A percentile compares a stretch with the other conserved stretches of the same genome.
These are phyloP conservation scores for Magnolia kwangsiensis DNA, from an alignment of 164 flowering plant genomes.

Conservation along the genomic window DNA sequence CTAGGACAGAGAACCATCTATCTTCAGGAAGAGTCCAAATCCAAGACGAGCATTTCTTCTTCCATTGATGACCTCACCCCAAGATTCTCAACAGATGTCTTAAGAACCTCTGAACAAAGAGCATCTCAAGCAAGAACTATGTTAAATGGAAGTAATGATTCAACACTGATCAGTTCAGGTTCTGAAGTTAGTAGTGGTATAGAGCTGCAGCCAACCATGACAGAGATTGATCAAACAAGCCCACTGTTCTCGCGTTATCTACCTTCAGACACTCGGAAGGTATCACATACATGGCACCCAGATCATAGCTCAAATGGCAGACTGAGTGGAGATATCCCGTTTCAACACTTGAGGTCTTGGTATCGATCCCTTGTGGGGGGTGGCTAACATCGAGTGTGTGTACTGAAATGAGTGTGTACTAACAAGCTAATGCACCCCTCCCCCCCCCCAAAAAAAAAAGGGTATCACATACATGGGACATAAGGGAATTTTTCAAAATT, in stretches of 20 bases:
- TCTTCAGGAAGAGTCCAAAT: constrained; percentile 30
- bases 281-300: background rate
- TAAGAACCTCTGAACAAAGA: constrained; percentile 22
- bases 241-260: constrained; percentile 32
- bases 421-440: no score
- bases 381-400: no score
- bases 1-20: constrained; percentile 25
- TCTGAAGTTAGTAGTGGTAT: constrained; percentile 22
- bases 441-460: no score
- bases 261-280: constrained; percentile 44
- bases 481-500: background rate
- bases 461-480: background rate
- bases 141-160: constrained; percentile 35
- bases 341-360: no score
- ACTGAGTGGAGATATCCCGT: no score
- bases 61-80: constrained; percentile 26
- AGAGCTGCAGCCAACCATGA: constrained; percentile 27
- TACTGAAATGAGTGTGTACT: no score
- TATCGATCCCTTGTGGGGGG: no score
- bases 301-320: no score
- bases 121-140: constrained; percentile 28
- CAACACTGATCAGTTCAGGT: constrained; percentile 51
- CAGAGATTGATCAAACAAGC: constrained; percentile 19
- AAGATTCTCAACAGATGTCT: constrained; percentile 29
- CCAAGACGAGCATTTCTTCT: constrained; percentile 39